A percentile compares a stretch with the other conserved stretches of the same genome.
phyloP scores from a whole-genome alignment of 106 monocot species.

The Dendrobium chrysotoxum region DNA sequence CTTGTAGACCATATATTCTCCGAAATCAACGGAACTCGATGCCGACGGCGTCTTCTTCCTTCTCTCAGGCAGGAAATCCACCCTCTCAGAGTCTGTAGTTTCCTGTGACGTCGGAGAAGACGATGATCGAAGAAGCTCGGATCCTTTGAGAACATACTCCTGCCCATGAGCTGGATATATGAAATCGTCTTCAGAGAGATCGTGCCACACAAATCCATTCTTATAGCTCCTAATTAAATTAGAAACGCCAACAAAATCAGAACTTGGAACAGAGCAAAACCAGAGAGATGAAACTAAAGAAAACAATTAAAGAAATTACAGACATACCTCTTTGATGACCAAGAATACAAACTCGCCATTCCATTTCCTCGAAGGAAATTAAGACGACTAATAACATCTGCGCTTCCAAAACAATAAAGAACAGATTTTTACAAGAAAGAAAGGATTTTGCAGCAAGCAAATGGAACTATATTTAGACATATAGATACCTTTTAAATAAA shows the following conservation, averaged over 20 bases:
- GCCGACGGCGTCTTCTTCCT: slow-evolving; percentile 22
- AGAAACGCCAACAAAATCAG: neutral
- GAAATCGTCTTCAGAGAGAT: slow-evolving; percentile 74
- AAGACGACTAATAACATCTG: slow-evolving; percentile 69
- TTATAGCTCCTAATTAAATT: slow-evolving; percentile 63
- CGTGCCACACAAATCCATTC: slow-evolving; percentile 97
- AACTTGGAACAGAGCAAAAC: neutral
- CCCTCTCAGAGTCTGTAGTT: slow-evolving; percentile 7
- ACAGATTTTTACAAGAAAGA: neutral
- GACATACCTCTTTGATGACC: slow-evolving; percentile 78
- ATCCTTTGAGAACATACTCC: slow-evolving; percentile 93
- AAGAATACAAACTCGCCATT: slow-evolving; percentile 66
- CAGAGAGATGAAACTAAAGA: neutral
- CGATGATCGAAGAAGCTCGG: slow-evolving; percentile 36
- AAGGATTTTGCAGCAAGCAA: neutral
- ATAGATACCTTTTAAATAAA: slow-evolving; percentile 62
- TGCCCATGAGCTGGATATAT: slow-evolving; percentile 67
- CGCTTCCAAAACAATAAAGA: neutral
- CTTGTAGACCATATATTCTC: slow-evolving; percentile 79
- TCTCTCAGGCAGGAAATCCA: slow-evolving; percentile 7
- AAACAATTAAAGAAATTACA: neutral
- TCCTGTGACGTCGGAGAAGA: slow-evolving; percentile 13
- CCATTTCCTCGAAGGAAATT: slow-evolving; percentile 71
- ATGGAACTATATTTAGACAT: neutral
- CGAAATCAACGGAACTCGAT: slow-evolving; percentile 47